Evolutionary conservation across 129 eudicot genomes (phyloP).

Genomic region (Escallonia rubra): DNA sequence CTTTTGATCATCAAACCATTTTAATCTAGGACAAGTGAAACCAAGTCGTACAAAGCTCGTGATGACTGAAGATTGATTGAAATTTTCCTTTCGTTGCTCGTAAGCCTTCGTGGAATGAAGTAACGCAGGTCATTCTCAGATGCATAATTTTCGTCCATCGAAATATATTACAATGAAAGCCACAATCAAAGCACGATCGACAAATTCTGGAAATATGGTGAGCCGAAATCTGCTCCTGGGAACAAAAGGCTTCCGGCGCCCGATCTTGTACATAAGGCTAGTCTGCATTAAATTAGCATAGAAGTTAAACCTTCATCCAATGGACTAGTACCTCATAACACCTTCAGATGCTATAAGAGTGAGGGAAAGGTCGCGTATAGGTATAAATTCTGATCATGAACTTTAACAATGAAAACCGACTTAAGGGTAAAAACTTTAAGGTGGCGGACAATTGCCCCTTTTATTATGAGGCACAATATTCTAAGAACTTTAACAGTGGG

Average conservation of each 20-base stretch:
- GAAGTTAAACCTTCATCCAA: not conserved
- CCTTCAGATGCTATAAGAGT: not conserved
- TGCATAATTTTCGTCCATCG: conserved; percentile 71
- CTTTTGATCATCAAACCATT: too few species aligned
- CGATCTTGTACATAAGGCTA: conserved; percentile 90
- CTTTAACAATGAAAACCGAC: too few species aligned
- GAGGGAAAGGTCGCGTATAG: not conserved
- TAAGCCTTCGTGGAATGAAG: not conserved
- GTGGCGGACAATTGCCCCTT: too few species aligned
- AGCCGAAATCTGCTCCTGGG: conserved; percentile 73
- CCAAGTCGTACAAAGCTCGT: too few species aligned
- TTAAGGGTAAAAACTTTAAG: too few species aligned
- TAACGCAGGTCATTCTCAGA: conserved; percentile 5
- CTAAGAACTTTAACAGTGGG: too few species aligned
- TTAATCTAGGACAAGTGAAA: too few species aligned
- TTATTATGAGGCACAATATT: too few species aligned
- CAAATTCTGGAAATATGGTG: conserved; percentile 71
- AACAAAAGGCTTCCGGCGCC: conserved; percentile 48
- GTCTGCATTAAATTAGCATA: conserved; percentile 46
- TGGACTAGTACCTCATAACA: too few species aligned
- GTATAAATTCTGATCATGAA: too few species aligned
- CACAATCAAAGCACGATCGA: conserved; percentile 41
- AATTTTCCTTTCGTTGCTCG: not conserved
- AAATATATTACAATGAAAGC: conserved; percentile 66
- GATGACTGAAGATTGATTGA: too few species aligned